A percentile compares a stretch with the other conserved stretches of the same genome.
These are phyloP conservation scores for Azolla pinnata DNA, from an alignment of 75 land plant genomes.

Conservation along the genomic window DNA sequence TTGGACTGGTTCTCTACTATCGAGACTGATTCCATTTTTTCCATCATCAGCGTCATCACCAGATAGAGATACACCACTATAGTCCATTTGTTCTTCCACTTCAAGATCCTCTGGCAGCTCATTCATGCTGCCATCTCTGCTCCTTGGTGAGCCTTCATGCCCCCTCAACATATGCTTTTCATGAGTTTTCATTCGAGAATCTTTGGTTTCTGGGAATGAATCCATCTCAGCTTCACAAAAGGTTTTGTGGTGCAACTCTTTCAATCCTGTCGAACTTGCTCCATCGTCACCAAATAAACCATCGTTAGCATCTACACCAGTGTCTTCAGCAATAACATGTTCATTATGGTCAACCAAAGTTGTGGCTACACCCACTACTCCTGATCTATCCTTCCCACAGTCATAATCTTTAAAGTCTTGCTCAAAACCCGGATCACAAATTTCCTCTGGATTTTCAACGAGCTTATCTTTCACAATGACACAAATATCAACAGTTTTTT, in stretches of 20 bases:
- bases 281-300: too few species aligned
- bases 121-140: slow-evolving; percentile 1
- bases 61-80: neutral
- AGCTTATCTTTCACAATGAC: too few species aligned
- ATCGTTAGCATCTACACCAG: too few species aligned
- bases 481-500: too few species aligned
- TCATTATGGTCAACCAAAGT: neutral
- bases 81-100: slow-evolving; percentile 8
- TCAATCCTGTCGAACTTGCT: too few species aligned
- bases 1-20: neutral
- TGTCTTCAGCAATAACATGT: too few species aligned
- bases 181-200: neutral
- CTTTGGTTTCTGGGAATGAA: neutral
- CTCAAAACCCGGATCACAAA: too few species aligned
- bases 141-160: neutral
- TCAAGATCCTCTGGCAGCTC: slow-evolving; percentile 1
- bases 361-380: neutral
- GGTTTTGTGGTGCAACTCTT: neutral
- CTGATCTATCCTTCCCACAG: slow-evolving; percentile 5
- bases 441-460: too few species aligned
- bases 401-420: neutral
- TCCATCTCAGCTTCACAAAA: slow-evolving; percentile 2
- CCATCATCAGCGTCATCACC: neutral
- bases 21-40: neutral
- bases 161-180: neutral